phyloP scores from a whole-genome alignment of 2,329 filamentous ascomycete species.

The Xylariaceae sp. region DNA sequence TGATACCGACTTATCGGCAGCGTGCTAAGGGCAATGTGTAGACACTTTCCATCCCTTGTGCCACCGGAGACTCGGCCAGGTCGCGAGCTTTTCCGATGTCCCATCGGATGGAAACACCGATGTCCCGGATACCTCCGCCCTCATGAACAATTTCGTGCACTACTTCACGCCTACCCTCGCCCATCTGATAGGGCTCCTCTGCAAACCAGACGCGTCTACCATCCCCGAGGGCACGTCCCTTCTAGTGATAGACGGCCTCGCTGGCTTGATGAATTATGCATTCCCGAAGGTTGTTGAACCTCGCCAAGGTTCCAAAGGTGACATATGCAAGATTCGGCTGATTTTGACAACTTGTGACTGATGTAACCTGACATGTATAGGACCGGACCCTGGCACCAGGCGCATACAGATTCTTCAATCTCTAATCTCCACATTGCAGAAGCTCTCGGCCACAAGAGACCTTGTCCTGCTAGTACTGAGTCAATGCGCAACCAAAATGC shows the following conservation, averaged over 20 bases:
- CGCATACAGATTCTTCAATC: constrained; percentile 51
- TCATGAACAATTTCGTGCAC: constrained; percentile 37
- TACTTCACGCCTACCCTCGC: constrained; percentile 56
- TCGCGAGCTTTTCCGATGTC: constrained; percentile 17
- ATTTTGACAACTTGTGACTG: neutral
- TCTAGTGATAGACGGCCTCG: constrained; percentile 72
- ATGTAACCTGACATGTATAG: constrained; percentile 8
- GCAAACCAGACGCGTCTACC: constrained; percentile 58
- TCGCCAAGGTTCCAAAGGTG: constrained; percentile 33
- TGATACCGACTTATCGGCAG: constrained; percentile 1
- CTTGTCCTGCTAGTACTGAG: constrained; percentile 71
- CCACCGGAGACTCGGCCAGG: constrained; percentile 32
- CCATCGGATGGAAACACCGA: constrained; percentile 6
- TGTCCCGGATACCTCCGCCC: constrained; percentile 5
- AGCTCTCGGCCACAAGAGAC: constrained; percentile 66
- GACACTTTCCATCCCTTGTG: constrained; percentile 43
- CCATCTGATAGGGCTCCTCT: constrained; percentile 69
- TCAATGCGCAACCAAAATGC: constrained; percentile 78
- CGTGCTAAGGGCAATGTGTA: constrained; percentile 17
- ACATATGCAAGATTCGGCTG: constrained; percentile 19
- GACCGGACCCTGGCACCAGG: constrained; percentile 35
- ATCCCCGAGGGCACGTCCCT: constrained; percentile 60
- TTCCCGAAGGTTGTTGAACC: constrained; percentile 58
- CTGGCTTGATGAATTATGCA: constrained; percentile 68
- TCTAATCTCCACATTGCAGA: constrained; percentile 66